Evolutionary conservation across 2,329 filamentous ascomycete genomes (phyloP).

Genomic region (Pseudocercospora cruenta): DNA sequence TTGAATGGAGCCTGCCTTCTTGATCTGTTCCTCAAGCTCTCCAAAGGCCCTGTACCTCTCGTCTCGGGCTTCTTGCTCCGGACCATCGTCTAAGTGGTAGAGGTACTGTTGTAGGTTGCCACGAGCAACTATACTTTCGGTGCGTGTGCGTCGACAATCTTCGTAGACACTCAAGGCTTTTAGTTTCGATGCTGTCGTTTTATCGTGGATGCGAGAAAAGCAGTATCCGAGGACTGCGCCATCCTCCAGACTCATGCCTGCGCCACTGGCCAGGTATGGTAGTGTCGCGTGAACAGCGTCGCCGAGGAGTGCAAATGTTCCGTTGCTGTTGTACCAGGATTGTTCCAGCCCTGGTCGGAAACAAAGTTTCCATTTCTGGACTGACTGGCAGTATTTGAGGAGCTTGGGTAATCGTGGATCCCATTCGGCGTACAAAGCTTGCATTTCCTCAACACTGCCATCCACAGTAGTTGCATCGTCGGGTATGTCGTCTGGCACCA

Average conservation of each 20-base stretch:
- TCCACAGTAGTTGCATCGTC: constrained; percentile 49
- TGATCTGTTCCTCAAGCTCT: constrained; percentile 15
- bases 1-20: neutral
- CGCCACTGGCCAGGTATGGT: constrained; percentile 63
- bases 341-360: constrained; percentile 58
- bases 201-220: constrained; percentile 12
- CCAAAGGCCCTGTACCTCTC: constrained; percentile 16
- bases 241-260: constrained; percentile 65
- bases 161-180: constrained; percentile 56
- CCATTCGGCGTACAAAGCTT: constrained; percentile 59
- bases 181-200: neutral
- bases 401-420: constrained; percentile 56
- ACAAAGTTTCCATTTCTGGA: constrained; percentile 65
- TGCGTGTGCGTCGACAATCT: constrained; percentile 60
- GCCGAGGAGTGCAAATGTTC: constrained; percentile 62
- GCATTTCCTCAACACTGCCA: constrained; percentile 59
- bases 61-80: constrained; percentile 51
- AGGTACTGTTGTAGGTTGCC: constrained; percentile 66
- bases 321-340: constrained; percentile 60
- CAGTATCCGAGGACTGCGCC: constrained; percentile 56
- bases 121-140: constrained; percentile 61
- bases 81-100: constrained; percentile 64
- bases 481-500: constrained; percentile 57
- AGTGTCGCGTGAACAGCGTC: constrained; percentile 68
- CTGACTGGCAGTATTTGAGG: constrained; percentile 59